Base-by-base conservation (phyloP, 352 stramenopile species). In the Phytophthora rubi region DNA sequence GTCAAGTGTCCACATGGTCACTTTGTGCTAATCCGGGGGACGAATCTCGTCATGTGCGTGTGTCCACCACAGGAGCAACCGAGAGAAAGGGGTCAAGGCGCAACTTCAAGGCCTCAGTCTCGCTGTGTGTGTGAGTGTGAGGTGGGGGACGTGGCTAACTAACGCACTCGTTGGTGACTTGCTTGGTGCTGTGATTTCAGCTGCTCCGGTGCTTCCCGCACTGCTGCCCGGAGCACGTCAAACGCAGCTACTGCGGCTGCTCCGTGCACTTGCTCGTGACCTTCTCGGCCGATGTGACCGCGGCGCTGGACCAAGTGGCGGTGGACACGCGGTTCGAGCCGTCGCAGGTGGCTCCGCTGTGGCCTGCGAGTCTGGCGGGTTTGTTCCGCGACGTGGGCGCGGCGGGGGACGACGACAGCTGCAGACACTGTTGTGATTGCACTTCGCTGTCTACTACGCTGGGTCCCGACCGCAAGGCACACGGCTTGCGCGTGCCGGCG, bases 181-280 rank as follows among this genome's bases (percentile, higher is more conserved):
- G 23, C 8, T 30, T 15, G 18, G 28, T 52, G n/a, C 9, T 47
- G 9, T 13, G 6, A 35, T 18, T 42, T n/a, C 52, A 70, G 54
- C 28, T 70, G 6, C 30, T 63, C 28, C 35, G 75, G 4, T 83
- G 76, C 57, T 83, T 83, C 53, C 76, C 76, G 8, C 76, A 83
- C 63, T 83, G 76, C 44, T 83, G 76, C 18, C 76, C 71, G 3
- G 59, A 67, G 5, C 76, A 83, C 59, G 53, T 63, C 4, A 32
- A 21, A 28, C 68, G 76, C 4, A 75, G 68, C 55, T 83, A 83
- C 57, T 83, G 76, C 55, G 76, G 76, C 21, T 72, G 65, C 39
- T 77, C 76, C 13, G 28, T 83, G 1, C 67, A 81, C 35, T 6
- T 85, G 2, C 62, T 70, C 12, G 66, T 73, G 32, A 73, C 65